Evolutionary conservation across 208 protist species (phyloP).

Genomic region (Kentomonas sorsogonicus): DNA sequence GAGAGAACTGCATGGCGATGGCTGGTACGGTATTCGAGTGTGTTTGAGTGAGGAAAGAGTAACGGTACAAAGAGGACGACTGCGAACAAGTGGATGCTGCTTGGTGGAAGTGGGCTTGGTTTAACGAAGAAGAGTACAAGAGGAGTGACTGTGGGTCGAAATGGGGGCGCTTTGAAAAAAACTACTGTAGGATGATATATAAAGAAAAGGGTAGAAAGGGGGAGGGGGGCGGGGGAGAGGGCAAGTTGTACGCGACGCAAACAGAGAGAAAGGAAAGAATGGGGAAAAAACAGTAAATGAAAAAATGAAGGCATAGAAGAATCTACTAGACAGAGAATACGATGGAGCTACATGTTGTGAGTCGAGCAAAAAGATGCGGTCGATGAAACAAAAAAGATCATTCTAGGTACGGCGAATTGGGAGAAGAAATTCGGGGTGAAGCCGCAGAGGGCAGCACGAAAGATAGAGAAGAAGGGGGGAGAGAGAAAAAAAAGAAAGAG

Average conservation of each 20-base stretch:
- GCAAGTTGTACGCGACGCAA: background rate
- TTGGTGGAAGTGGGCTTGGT: background rate
- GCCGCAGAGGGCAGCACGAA: no score
- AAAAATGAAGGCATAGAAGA: constrained; percentile 1
- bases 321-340: constrained; percentile 3
- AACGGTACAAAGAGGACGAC: background rate
- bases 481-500: constrained; percentile 6
- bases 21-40: background rate
- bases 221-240: no score
- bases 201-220: no score
- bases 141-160: background rate
- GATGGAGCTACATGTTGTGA: background rate
- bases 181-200: no score
- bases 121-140: no score
- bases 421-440: no score
- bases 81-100: background rate
- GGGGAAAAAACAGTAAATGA: background rate
- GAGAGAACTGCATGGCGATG: constrained; percentile 16
- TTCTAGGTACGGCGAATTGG: background rate
- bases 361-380: background rate
- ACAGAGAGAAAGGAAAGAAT: background rate
- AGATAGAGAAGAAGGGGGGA: constrained; percentile 5
- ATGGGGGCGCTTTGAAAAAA: background rate
- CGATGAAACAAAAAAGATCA: constrained; percentile 5
- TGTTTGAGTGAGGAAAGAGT: constrained; percentile 1